phyloP scores from a whole-genome alignment of 306 rosid species.

The Vigna nakashimae region DNA sequence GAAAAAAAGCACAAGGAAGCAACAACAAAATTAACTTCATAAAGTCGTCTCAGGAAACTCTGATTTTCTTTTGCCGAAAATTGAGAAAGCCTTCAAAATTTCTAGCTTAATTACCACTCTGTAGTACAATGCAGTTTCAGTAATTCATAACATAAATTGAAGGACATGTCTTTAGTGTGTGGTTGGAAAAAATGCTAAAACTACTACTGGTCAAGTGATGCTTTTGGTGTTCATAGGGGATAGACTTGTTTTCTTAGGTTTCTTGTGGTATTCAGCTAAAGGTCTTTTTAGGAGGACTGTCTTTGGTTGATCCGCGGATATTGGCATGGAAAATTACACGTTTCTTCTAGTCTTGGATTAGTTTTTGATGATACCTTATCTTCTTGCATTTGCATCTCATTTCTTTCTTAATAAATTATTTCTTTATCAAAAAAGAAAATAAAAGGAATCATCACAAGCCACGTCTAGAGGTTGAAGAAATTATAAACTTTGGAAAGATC shows the following conservation, averaged over 20 bases:
- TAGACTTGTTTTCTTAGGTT: neutral
- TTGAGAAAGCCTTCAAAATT: neutral
- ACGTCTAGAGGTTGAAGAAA: neutral
- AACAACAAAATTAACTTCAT: neutral
- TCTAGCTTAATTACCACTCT: neutral
- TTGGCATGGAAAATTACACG: neutral
- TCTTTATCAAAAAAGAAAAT: neutral
- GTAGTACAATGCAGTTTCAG: neutral
- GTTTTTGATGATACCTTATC: neutral
- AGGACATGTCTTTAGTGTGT: neutral
- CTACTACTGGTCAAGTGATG: neutral
- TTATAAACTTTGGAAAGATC: neutral
- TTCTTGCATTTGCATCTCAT: neutral
- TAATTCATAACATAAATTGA: slow-evolving; percentile 6
- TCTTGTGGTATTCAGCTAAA: neutral
- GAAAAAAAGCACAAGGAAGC: slow-evolving; percentile 9
- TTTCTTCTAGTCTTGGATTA: neutral
- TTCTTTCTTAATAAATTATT: neutral
- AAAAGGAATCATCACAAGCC: neutral
- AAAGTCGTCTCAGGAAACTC: slow-evolving; percentile 16
- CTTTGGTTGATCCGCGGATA: neutral
- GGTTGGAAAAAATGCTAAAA: neutral
- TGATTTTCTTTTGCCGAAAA: slow-evolving; percentile 16
- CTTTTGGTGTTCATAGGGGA: neutral
- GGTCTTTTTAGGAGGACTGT: neutral